Base-by-base conservation (phyloP, 371 early-diverging fungal species). In the Haplosporangium sp. region DNA sequence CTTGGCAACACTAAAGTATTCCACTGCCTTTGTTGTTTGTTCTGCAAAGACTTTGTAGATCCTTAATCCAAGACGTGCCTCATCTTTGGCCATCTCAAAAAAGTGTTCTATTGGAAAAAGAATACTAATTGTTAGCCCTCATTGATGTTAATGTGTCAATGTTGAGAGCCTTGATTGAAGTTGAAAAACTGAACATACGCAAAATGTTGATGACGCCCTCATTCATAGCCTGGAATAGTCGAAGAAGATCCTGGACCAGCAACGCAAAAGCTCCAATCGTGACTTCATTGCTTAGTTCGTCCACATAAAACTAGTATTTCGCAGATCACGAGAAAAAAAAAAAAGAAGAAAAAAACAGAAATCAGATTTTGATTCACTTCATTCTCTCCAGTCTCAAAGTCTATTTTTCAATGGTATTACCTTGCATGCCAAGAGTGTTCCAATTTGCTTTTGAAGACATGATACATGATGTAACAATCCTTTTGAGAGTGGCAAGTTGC, bases 131-230 rank as follows among this genome's bases (percentile, higher is more conserved):
- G 9, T 44, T 44, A 44, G 44, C 44, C 44, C 13, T 9, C 1
- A 2, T 44, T 44, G 8, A 11, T 42, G 44, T 9, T 13, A 44
- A 44, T 44, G 6, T 44, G 11, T 44, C 9, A 9, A 13, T 44
- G 44, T 44, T 8, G 13, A 11, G 2, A 44, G 11, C 9, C 44
- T 27, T 27, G 27, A 27, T 27, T 27, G 27, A 27, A 44, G 44
- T 44, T 9, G 13, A 44, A 44, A 13, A 8, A 44, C 9, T 50
- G 4, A 10, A 70, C 83, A 58, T 85, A 92, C 94, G 90, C 58
- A 97, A 87, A 67, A 97, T 93, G 69, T 95, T 93, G 65, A 97
- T 95, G 40, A 96, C 94, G 17, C 94, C 96, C 79, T 96, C 96
- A 81, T 97, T 98, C 84, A 96, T 86, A 3, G 94, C 88, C 79